These are phyloP conservation scores for Irpex lacteus DNA, from an alignment of 1,284 basidiomycete species.

Conservation along the genomic window DNA sequence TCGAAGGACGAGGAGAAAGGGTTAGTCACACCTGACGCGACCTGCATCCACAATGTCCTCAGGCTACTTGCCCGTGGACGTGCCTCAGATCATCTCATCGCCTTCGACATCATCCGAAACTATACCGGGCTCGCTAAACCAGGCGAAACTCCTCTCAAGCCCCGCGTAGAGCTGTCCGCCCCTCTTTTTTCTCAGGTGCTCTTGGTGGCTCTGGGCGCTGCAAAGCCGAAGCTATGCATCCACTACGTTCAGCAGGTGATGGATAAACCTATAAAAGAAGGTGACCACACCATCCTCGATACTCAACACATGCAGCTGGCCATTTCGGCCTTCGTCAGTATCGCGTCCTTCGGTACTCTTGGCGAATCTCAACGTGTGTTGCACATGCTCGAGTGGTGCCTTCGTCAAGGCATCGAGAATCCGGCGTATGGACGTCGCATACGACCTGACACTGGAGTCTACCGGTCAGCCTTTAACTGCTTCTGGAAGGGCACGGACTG, in stretches of 20 bases:
- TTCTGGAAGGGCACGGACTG: constrained; percentile 65
- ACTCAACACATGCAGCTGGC: constrained; percentile 56
- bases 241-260: constrained; percentile 60
- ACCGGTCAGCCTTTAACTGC: constrained; percentile 49
- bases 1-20: constrained; percentile 45
- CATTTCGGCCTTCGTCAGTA: constrained; percentile 46
- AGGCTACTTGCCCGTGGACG: constrained; percentile 52
- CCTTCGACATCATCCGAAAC: constrained; percentile 59
- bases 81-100: constrained; percentile 55
- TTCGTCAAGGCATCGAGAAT: constrained; percentile 33
- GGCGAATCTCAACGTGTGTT: constrained; percentile 41
- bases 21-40: constrained; percentile 48
- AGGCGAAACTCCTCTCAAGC: constrained; percentile 34
- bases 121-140: constrained; percentile 57
- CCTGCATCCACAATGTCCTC: constrained; percentile 48
- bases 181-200: constrained; percentile 54
- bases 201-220: constrained; percentile 47
- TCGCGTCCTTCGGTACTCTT: constrained; percentile 34
- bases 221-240: constrained; percentile 44
- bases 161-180: constrained; percentile 38
- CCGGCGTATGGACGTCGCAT: constrained; percentile 35
- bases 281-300: constrained; percentile 39
- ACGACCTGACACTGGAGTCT: constrained; percentile 47
- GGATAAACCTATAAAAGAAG: constrained; percentile 4
- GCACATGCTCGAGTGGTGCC: constrained; percentile 61